Percentiles rank a stretch among this genome's conserved stretches.
phyloP scores from a whole-genome alignment of 495 filamentous ascomycete species.

The Hypoxylon crocopeplum region DNA sequence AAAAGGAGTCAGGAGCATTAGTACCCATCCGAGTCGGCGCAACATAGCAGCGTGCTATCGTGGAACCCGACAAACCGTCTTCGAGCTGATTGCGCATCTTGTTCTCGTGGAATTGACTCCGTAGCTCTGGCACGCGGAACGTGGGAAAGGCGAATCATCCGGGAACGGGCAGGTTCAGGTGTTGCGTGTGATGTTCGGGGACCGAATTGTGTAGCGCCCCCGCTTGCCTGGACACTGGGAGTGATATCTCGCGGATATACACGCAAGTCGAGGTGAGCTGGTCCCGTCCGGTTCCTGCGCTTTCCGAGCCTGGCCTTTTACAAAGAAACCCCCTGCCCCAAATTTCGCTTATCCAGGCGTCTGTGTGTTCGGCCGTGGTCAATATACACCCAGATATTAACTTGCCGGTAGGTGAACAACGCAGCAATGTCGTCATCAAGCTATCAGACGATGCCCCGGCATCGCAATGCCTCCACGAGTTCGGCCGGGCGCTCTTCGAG shows the following conservation, averaged over 20 bases:
- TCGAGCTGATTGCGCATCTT: constrained; percentile 36
- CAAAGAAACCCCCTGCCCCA: constrained; percentile 14
- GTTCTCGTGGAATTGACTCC: constrained; percentile 36
- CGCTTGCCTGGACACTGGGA: constrained; percentile 47
- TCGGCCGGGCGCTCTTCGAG: constrained; percentile 56
- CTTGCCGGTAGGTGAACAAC: constrained; percentile 39
- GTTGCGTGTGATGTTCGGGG: constrained; percentile 58
- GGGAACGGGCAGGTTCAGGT: constrained; percentile 52
- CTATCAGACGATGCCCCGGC: constrained; percentile 54
- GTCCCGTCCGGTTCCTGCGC: constrained; percentile 11
- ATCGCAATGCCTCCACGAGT: constrained; percentile 66
- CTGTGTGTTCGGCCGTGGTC: constrained; percentile 6
- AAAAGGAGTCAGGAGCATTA: constrained; percentile 31
- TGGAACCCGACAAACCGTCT: constrained; percentile 37
- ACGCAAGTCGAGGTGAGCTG: constrained; percentile 39
- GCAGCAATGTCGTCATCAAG: constrained; percentile 54
- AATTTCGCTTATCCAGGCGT: constrained; percentile 13
- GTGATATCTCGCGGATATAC: constrained; percentile 39
- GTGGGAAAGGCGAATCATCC: constrained; percentile 45
- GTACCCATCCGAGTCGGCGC: constrained; percentile 33
- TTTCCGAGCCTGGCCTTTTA: constrained; percentile 2
- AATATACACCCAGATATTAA: constrained; percentile 30
- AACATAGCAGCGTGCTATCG: constrained; percentile 37
- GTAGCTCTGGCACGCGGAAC: constrained; percentile 44
- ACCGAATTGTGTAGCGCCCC: constrained; percentile 54